Evolutionary conservation across 768 basidiomycete species (phyloP), one percentile per base, ranked within the genome.

Genomic region (Trametes coccinea): DNA sequence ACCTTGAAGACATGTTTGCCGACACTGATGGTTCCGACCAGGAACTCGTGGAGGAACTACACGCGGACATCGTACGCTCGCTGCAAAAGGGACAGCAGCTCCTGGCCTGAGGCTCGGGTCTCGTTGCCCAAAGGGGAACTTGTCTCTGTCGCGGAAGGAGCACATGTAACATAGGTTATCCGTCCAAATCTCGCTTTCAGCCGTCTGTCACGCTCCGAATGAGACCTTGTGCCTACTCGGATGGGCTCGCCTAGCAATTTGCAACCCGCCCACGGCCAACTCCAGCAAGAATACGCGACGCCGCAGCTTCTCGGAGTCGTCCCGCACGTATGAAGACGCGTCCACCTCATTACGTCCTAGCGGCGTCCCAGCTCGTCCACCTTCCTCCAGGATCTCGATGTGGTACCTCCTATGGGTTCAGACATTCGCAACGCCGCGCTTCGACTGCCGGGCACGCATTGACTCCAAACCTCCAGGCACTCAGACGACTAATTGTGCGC

Each of bases 31-130:
- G 27, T 47, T 43, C 55, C 29, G 41, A 45, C n/a, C 67, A 87
- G 87, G 82, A 82, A 57, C 76, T 87, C 48, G 79, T 86, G 43
- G 69, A 72, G 62, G 83, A 87, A 67, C 73, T 87, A 27, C 78
- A 82, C 58, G 61, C 73, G 44, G 84, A 82, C 64, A 81, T 80
- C 55, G 57, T 79, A 40, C 64, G 68, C 37, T 72, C 67, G 65
- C 69, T 84, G 30, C 68, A 61, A 45, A 17, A 49, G 30, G 49
- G 48, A 17, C 58, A 60, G 44, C 17, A 13, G 40, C 49, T 63
- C 41, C 46, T 63, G 53, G 47, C 46, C 48, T 63, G 41, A 56
- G 56, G 51, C 11, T 17, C 45, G 56, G 61, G 39, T 27, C 52
- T 5, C 30, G 31, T 30, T 53, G 34, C 2, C 61, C 46, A 50